Base-by-base conservation (phyloP, 345 rosid species). In the Abelmoschus esculentus region DNA sequence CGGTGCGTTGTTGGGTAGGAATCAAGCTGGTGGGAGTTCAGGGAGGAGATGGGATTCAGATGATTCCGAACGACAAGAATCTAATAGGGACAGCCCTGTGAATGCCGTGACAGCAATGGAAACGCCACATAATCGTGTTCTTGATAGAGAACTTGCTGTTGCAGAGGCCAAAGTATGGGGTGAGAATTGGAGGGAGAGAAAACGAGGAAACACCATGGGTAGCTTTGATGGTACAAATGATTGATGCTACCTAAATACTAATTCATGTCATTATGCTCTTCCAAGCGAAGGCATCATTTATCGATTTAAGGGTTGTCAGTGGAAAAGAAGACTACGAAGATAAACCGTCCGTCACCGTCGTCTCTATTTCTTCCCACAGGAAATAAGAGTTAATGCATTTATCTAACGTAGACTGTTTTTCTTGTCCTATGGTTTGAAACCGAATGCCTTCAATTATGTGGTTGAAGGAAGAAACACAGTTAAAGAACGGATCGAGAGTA, bases 111-210 rank as follows among this genome's bases (percentile, higher is more conserved):
- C 91, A 76, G 72, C 77, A 71, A 88, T 91, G 81, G 91, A 88
- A 66, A 80, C 87, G 36, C 90, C 91, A 28, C 83, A 91, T 78
- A 89, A 90, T 62, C 81, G 95, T 3, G 97, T 84, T 83, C 82
- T 91, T 36, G 97, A 95, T 79, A 87, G 99, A 77, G 96, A 95
- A 78, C 83, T 96, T 6, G 99, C 99, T 3, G 99, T 95, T 7
- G 99, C 99, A 0, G 97, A 85, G 70, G 99, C 99, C 0, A 95
- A 91, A 72, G 97, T 95, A 55, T 91, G 99, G 99, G 99, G 99
- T 19, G 96, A 95, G 84, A 91, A 95, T 74, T 91, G 89, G 97
- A 85, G 99, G 70, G 97, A 89, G 77, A 90, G 80, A 73, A 95
- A 91, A 76, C 80, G 91, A 32, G 93, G 87, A 42, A 80, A 83